Evolutionary conservation across 225 moss, liverwort and hornwort species (phyloP).

Genomic region (Marchantia paleacea): DNA sequence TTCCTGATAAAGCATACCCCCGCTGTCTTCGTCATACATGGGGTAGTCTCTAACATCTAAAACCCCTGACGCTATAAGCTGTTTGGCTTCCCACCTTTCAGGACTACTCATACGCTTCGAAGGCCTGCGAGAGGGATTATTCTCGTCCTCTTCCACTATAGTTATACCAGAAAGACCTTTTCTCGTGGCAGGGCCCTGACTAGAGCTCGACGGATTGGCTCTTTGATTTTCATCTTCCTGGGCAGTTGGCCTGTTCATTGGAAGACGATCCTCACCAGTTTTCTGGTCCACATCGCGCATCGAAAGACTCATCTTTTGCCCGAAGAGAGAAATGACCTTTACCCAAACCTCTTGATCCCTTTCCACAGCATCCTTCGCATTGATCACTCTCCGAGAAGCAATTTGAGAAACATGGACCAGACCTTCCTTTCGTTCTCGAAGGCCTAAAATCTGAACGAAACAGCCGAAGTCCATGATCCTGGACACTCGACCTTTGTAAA

Average conservation of each 20-base stretch:
- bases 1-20: conserved; percentile 87
- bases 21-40: conserved; percentile 95
- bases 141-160: conserved; percentile 90
- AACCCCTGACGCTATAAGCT: conserved; percentile 92
- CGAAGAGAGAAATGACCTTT: conserved; percentile 78
- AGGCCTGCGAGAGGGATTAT: conserved; percentile 66
- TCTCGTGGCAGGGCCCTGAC: conserved; percentile 61
- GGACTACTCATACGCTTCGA: conserved; percentile 96
- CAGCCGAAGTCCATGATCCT: conserved; percentile 96
- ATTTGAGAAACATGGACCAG: conserved; percentile 84
- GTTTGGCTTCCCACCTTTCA: conserved; percentile 97
- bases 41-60: conserved; percentile 86
- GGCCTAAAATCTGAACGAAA: conserved; percentile 79
- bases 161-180: conserved; percentile 90
- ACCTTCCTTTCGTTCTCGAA: conserved; percentile 84
- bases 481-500: conserved; percentile 78
- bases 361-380: conserved; percentile 94
- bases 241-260: conserved; percentile 62
- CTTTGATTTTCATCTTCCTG: conserved; percentile 67
- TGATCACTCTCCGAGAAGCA: conserved; percentile 75
- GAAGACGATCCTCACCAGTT: conserved; percentile 79
- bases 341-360: conserved; percentile 97
- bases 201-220: conserved; percentile 78
- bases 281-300: conserved; percentile 98
- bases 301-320: conserved; percentile 85